Base-by-base conservation (phyloP, 768 basidiomycete species). In the Lactarius trivialis region DNA sequence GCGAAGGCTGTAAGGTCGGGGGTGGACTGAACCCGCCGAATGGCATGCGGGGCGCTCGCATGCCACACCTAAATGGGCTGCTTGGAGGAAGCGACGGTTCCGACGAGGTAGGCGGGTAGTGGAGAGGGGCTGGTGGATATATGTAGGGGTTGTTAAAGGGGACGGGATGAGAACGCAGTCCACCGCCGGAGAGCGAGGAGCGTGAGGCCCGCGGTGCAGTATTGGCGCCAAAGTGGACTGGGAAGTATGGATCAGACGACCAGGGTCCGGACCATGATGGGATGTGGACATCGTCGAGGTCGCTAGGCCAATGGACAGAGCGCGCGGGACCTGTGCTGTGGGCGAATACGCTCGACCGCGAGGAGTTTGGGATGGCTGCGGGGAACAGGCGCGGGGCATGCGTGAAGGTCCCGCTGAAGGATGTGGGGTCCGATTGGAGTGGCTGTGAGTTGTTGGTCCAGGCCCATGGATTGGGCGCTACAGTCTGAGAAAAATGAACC, bases 241-340 rank as follows among this genome's bases (percentile, higher is more conserved):
- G 1, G 3, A 19, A 49, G 43, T 45, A 48, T 5, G 61, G 45
- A 24, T 58, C 52, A n/a, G 24, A 17, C 43, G 24, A 17, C 43
- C 43, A 48, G 7, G 61, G 39, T 28, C 21, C 5, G 26, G 50
- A 3, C 51, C 50, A 58, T 28, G 51, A 39, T 0, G 56, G 26
- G 5, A 52, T 36, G 14, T 52, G 51, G 5, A 24, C 15, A 15
- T 58, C 57, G 1, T 58, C 57, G 1, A 63, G 57, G 24, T 63
- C 50, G 9, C 57, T 63, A 26, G 61, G 61, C 61, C 61, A 63
- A 49, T 63, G 57, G n/a, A 63, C 61, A 28, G 61, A 63, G 21
- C 57, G 61, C n/a, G 43, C 15, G 2, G 61, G 61, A 15, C 57
- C 60, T 15, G 58, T 53, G 32, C 61, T 63, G 12, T 53, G 55